Conservation (phyloP, 257 asterid species). For the Eustoma russellianum region DNA sequence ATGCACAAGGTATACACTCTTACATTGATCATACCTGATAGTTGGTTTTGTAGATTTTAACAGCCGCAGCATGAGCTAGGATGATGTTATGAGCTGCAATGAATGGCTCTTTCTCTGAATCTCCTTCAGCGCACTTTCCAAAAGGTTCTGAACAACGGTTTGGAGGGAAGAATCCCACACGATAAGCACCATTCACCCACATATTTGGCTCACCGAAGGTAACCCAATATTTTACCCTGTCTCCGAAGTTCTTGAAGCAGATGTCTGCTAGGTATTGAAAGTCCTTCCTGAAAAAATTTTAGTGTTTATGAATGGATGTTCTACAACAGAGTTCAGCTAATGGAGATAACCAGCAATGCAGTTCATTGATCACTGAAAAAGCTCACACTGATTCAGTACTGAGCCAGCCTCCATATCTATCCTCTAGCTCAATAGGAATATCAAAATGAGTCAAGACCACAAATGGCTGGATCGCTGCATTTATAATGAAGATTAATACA, state of each 20-base stretch:
- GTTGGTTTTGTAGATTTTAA: slow-evolving; percentile 17
- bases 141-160: slow-evolving; percentile 23
- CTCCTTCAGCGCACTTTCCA: slow-evolving; percentile 20
- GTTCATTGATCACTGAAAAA: no score
- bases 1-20: not conserved
- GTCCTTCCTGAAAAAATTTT: slow-evolving; percentile 15
- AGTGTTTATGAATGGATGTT: not conserved
- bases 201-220: slow-evolving; percentile 20
- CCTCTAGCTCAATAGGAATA: slow-evolving; percentile 18
- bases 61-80: slow-evolving; percentile 26
- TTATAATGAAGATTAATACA: not conserved
- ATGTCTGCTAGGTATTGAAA: slow-evolving; percentile 18
- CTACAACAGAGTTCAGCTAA: no score
- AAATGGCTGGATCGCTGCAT: slow-evolving; percentile 15
- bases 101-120: slow-evolving; percentile 27
- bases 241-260: slow-evolving; percentile 22
- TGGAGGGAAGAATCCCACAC: slow-evolving; percentile 15
- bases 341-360: no score
- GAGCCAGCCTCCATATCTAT: slow-evolving; percentile 17
- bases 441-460: slow-evolving; percentile 15
- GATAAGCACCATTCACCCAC: not conserved
- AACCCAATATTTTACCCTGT: slow-evolving; percentile 19
- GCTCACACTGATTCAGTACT: slow-evolving; percentile 14
- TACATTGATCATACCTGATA: slow-evolving; percentile 19
- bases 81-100: slow-evolving; percentile 33